phyloP scores from a whole-genome alignment of 305 asterid species.

The Solanum aculeatissimum region DNA sequence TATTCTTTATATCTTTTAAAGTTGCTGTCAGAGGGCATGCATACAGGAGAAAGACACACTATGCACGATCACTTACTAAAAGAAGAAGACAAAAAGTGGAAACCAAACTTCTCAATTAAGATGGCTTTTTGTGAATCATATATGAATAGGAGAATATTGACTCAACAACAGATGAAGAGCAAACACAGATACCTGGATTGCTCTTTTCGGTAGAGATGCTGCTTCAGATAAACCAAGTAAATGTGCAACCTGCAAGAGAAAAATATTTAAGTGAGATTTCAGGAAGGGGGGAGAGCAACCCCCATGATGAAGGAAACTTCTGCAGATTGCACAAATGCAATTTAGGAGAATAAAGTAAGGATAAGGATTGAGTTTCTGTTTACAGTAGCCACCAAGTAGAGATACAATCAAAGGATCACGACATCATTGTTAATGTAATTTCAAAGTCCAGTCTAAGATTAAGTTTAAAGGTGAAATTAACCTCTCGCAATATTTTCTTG shows the following conservation, averaged over 20 bases:
- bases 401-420: background rate
- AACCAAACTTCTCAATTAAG: background rate
- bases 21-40: background rate
- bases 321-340: background rate
- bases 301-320: background rate
- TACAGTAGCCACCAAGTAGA: background rate
- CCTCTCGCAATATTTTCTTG: slow-evolving; percentile 88
- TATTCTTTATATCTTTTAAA: background rate
- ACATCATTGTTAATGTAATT: background rate
- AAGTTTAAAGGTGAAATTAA: background rate
- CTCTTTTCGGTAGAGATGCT: slow-evolving; percentile 79
- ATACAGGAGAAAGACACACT: background rate
- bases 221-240: slow-evolving; percentile 73
- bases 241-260: slow-evolving; percentile 53
- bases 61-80: background rate
- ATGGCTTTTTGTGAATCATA: background rate
- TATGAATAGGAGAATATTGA: background rate
- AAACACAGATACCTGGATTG: slow-evolving; percentile 61
- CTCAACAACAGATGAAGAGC: background rate
- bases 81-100: background rate
- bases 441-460: background rate
- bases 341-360: background rate
- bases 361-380: background rate
- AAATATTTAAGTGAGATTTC: background rate
- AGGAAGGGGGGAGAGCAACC: background rate